These are phyloP conservation scores for Phaseolus lunatus DNA, from an alignment of 306 rosid genomes.

Conservation along the genomic window DNA sequence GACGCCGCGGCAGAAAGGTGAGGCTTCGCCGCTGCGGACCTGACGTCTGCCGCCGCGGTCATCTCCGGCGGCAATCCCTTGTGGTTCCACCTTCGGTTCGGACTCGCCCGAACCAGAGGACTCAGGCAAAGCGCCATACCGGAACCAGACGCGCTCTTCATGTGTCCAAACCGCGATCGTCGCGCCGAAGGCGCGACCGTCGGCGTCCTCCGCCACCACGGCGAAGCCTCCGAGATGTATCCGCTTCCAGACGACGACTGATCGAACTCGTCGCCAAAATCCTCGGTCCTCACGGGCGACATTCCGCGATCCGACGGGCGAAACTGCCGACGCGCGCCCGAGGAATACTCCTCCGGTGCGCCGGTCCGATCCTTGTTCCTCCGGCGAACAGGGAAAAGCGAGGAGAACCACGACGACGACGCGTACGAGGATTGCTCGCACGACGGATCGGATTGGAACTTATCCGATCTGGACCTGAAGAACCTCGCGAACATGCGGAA, in stretches of 20 bases:
- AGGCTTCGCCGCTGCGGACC: slow-evolving; percentile 60
- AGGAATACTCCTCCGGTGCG: slow-evolving; percentile 36
- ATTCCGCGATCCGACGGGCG: slow-evolving; percentile 77
- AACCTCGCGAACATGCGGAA: slow-evolving; percentile 56
- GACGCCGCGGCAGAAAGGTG: slow-evolving; percentile 69
- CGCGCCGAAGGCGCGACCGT: slow-evolving; percentile 53
- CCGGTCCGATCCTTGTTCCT: slow-evolving; percentile 40
- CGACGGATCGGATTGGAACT: slow-evolving; percentile 57
- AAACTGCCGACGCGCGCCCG: slow-evolving; percentile 37
- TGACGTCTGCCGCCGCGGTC: slow-evolving; percentile 54
- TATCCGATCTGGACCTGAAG: slow-evolving; percentile 70
- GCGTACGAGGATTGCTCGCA: slow-evolving; percentile 48
- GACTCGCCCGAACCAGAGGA: slow-evolving; percentile 87
- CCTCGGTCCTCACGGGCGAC: slow-evolving; percentile 69
- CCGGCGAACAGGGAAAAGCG: slow-evolving; percentile 59
- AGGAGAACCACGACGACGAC: slow-evolving; percentile 75
- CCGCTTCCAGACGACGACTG: slow-evolving; percentile 69
- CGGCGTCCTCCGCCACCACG: slow-evolving; percentile 69
- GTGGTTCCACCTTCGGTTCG: slow-evolving; percentile 72
- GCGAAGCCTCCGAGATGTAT: slow-evolving; percentile 65
- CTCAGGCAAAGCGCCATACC: slow-evolving; percentile 86
- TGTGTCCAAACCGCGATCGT: slow-evolving; percentile 52
- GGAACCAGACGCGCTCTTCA: slow-evolving; percentile 60
- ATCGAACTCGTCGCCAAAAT: slow-evolving; percentile 53
- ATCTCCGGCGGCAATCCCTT: slow-evolving; percentile 65